Base-by-base conservation (phyloP, 257 asterid genomes). In the Nicotiana benthamiana region DNA sequence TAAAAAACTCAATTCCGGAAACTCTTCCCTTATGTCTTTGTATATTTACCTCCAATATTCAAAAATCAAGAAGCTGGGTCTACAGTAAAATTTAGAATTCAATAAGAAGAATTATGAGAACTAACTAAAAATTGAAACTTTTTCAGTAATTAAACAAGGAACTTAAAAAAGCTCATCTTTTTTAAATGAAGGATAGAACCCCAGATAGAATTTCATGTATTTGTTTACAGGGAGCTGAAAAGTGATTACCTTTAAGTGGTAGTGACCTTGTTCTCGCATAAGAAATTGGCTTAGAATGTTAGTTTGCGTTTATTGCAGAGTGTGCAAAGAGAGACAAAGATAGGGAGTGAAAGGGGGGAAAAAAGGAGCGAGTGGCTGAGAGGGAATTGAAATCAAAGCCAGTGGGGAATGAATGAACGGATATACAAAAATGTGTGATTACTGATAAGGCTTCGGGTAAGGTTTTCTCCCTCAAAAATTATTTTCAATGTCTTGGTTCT, bases 181-280 rank as follows among this genome's bases (percentile, higher is more conserved):
- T 81, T 20, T 27, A 80, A 17, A 27, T 54, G 61, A 51, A 80
- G 27, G 30, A 60, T 60, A 59, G 28, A 64, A 79, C 60, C 53
- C 53, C 51, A 20, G 10, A 11, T 9, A 17, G 57, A 70, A 77
- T n/a, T 66, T 66, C 28, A 4, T 34, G 74, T 36, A 30, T 36
- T 63, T 48, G 34, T 10, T 8, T 75, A 20, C 12, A 53, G 62
- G 77, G 65, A 9, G 51, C 11, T 77, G 68, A 30, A 57, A 81
- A 83, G 65, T 17, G 83, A 67, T 79, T 75, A 86, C 85, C 89
- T 86, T 77, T 74, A 77, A 70, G 81, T 28, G 48, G 36, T 12
- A 48, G 53, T 30, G 56, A 28, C 80, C 62, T 56, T 80, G 76
- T 59, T 62, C 43, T 40, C 68, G 43, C 28, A 24, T 15, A 52